Base-by-base conservation (phyloP, 2,329 filamentous ascomycete genomes). In the Alternaria consortialis region DNA sequence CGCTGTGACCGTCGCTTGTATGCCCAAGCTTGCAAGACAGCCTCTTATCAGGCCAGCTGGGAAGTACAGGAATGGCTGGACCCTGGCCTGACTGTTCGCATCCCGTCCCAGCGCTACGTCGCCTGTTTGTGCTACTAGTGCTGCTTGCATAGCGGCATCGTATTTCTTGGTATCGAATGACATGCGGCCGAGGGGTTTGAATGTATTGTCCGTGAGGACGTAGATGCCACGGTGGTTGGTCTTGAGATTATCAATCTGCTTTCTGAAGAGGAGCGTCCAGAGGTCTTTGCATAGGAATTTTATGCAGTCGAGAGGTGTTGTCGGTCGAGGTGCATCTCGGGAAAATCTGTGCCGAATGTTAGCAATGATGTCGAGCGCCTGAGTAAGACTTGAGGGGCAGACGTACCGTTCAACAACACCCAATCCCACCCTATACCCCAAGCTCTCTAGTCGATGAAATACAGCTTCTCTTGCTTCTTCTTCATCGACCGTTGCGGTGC, bases 271-370 rank as follows among this genome's bases (percentile, higher is more conserved):
- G 20, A 98, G 85, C 34, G 89, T 93, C 95, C 95, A 99, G 44
- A 99, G 85, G 79, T 99, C 95, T 83, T 99, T 99, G 87, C 95
- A 99, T 51, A 99, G 85, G 75, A 99, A 98, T 79, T 99, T 99
- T 78, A 99, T 99, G 51, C 94, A 91, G 76, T 98, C 95, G 42
- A 99, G 87, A 4, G 94, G 94, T 71, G 97, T 93, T 63, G 90
- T 92, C 76, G 97, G 96, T 50, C 93, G 91, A 40, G 94, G 93
- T 53, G 93, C 86, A 77, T 96, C 91, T 74, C 87, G 86, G 9
- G 91, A 93, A 83, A 95, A 94, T 54, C 91, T 93, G 17, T 13
- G 44, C 5, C 13, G n/a, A 25, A 37, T 32, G 37, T 60, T 23
- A 44, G 37, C 15, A 32, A 40, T 23, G 15, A 25, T 25, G 5